phyloP scores from a whole-genome alignment of 75 land plant genomes.

The Pinus tabuliformis region DNA sequence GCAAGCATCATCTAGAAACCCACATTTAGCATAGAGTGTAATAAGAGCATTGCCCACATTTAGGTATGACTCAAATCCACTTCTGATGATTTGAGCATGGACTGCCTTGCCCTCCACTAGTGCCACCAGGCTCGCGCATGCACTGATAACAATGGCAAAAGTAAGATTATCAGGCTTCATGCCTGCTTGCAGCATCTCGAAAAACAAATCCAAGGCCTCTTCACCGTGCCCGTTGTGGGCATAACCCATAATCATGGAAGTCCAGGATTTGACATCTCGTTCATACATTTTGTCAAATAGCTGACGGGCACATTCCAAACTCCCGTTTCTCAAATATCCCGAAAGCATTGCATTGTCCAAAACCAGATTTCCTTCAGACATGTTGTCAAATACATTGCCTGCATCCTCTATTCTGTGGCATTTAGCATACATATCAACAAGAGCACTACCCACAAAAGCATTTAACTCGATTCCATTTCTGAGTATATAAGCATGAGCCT shows the following conservation, averaged over 20 bases:
- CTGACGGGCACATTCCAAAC: background rate
- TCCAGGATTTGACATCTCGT: background rate
- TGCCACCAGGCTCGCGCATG: conserved; percentile 13
- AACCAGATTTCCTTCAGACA: background rate
- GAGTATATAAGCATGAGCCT: conserved; percentile 1
- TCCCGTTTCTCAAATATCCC: background rate
- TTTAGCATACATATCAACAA: conserved; percentile 9
- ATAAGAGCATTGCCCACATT: conserved; percentile 32
- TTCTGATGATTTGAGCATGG: conserved; percentile 11
- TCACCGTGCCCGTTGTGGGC: background rate
- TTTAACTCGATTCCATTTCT: background rate
- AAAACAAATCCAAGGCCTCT: conserved; percentile 27
- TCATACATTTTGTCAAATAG: conserved; percentile 7
- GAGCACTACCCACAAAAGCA: background rate
- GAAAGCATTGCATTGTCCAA: background rate
- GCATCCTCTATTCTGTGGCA: background rate
- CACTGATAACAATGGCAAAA: conserved; percentile 28
- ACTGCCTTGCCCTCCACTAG: conserved; percentile 18
- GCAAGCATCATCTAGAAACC: conserved; percentile 14
- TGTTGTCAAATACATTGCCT: conserved; percentile 8
- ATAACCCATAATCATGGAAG: background rate
- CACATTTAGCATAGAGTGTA: conserved; percentile 33
- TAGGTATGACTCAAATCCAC: conserved; percentile 26
- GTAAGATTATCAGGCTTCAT: conserved; percentile 27
- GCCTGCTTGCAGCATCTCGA: conserved; percentile 10